Evolutionary conservation across 2,329 filamentous ascomycete genomes (phyloP), one percentile per base, ranked within the genome.

Genomic region (Sporothrix brunneoviolacea): DNA sequence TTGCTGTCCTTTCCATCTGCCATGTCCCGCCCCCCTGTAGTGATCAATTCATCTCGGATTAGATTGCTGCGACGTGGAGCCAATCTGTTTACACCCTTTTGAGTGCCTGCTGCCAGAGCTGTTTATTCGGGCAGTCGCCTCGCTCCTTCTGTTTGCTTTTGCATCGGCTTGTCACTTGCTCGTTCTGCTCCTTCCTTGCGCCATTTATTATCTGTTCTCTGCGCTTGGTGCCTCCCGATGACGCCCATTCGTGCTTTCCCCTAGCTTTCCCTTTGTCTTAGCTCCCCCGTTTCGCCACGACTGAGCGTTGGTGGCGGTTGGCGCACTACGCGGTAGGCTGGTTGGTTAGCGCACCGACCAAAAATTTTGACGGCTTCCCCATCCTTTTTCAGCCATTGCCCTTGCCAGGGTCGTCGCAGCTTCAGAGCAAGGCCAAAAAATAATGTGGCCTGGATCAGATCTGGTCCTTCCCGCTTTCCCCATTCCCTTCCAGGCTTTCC

Each of bases 331-430:
- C 42, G 36, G 21, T 36, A 44, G 42, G 33, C 42, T 35, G 19
- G 36, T 10, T 48, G 46, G 28, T 36, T 27, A 35, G 47, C 41
- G 47, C 38, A 42, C 47, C 28, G 21, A 19, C 47, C 30, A 42
- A 36, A 33, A 18, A n/a, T 42, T 49, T 33, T 24, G 36, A n/a
- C n/a, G 9, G 24, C n/a, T 44, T 47, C 28, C 45, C 45, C 44
- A 39, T 39, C 36, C 22, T 46, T 28, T 39, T 46, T n/a, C n/a
- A n/a, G n/a, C n/a, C n/a, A n/a, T n/a, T n/a, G n/a, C 10, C 4
- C 15, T 37, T 22, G 12, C 24, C 15, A 9, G 9, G n/a, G 22
- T 30, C 27, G n/a, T 13, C 27, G 32, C 32, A 35, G 32, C 32
- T 35, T n/a, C n/a, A n/a, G n/a, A n/a, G n/a, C n/a, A 35, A 35